Conservation (phyloP, 495 filamentous ascomycete genomes). For the Penicillium psychrofluorescens region DNA sequence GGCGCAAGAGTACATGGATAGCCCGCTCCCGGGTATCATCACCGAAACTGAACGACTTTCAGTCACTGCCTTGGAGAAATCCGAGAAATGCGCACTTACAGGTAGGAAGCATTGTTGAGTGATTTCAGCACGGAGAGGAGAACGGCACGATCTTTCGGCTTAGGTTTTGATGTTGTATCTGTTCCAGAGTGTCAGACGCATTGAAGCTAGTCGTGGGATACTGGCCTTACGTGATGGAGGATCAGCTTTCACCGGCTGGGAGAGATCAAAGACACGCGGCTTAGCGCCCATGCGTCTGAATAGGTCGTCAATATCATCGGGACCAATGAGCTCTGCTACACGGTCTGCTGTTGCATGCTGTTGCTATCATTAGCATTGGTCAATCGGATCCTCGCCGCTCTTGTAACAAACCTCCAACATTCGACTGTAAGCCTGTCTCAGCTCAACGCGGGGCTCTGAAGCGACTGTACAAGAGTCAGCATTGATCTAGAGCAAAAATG, state of each 20-base stretch:
- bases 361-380: background rate
- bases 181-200: background rate
- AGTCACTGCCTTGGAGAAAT: background rate
- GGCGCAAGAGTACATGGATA: conserved; percentile 45
- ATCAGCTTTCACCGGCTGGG: conserved; percentile 18
- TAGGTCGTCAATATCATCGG: conserved; percentile 23
- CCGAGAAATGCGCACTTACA: conserved; percentile 11
- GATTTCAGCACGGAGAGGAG: conserved; percentile 22
- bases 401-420: conserved; percentile 34
- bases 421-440: conserved; percentile 59
- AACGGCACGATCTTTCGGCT: conserved; percentile 2
- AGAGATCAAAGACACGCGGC: conserved; percentile 20
- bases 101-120: conserved; percentile 21
- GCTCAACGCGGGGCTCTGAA: conserved; percentile 49
- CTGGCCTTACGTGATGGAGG: conserved; percentile 13
- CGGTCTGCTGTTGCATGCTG: conserved; percentile 15
- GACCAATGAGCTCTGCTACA: conserved; percentile 21
- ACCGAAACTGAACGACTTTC: conserved; percentile 20
- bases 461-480: conserved; percentile 35
- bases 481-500: background rate
- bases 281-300: conserved; percentile 28
- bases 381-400: background rate
- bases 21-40: conserved; percentile 24
- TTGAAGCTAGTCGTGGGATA: background rate
- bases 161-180: background rate